Percentiles rank a stretch among this genome's conserved stretches.
These are phyloP conservation scores for Rhizomucor pusillus DNA, from an alignment of 371 early-diverging fungal species.

Conservation along the genomic window DNA sequence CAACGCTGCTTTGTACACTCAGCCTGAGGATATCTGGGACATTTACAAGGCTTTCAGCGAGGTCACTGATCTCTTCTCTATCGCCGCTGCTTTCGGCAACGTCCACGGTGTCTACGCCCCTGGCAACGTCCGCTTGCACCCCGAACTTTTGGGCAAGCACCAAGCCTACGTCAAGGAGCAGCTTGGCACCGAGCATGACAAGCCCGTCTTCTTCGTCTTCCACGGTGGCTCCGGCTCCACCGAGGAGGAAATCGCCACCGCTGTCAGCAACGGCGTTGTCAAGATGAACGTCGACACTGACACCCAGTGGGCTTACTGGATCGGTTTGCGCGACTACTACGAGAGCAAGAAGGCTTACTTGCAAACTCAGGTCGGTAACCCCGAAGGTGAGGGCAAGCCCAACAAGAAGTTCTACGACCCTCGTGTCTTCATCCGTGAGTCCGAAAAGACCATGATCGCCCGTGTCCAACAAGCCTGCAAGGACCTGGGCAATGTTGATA, in stretches of 20 bases:
- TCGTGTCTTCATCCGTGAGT: constrained; percentile 84
- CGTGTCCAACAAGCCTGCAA: constrained; percentile 80
- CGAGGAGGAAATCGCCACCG: constrained; percentile 76
- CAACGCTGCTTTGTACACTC: constrained; percentile 84
- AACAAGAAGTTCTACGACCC: constrained; percentile 96
- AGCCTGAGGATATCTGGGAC: constrained; percentile 91
- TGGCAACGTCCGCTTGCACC: constrained; percentile 88
- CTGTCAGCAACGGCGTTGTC: constrained; percentile 81
- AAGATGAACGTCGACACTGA: constrained; percentile 92
- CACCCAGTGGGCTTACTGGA: constrained; percentile 84
- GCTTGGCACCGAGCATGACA: constrained; percentile 48
- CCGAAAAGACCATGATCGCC: constrained; percentile 79
- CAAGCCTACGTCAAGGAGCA: constrained; percentile 77
- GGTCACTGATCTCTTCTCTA: constrained; percentile 80
- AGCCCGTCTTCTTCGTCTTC: constrained; percentile 92
- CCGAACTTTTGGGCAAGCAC: constrained; percentile 85
- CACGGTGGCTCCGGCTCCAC: constrained; percentile 93
- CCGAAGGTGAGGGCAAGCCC: constrained; percentile 87
- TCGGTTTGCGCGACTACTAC: constrained; percentile 71
- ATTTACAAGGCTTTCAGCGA: constrained; percentile 79
- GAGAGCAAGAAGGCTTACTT: constrained; percentile 74
- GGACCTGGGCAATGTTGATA: constrained; percentile 73
- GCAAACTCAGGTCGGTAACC: constrained; percentile 89
- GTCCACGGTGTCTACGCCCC: constrained; percentile 94
- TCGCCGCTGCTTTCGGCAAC: constrained; percentile 88